Evolutionary conservation across 129 eudicot genomes (phyloP), one percentile per base, ranked within the genome.

Genomic region (Helianthus annuus): DNA sequence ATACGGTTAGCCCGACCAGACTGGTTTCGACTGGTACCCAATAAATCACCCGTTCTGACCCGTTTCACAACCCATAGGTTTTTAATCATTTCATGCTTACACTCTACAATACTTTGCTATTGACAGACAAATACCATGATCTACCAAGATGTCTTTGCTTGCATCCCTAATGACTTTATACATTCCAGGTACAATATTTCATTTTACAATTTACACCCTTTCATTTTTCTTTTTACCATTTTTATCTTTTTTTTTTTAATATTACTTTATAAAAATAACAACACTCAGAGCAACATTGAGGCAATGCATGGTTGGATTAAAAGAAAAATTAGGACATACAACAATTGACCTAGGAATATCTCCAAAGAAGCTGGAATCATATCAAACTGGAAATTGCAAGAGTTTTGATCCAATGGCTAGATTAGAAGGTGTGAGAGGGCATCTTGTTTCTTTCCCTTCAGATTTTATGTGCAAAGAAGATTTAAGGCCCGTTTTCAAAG

Each of bases 381-480:
- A 86, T 87, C 82, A 81, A 63, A 84, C 86, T 70, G 97, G 94
- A 71, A 82, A 54, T 64, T 63, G 78, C 52, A 79, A 73, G 68
- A 84, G 70, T 65, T 84, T 80, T 10, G 94, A 94, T 79, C 99
- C 99, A 16, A 76, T 84, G 86, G 96, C 89, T 58, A 94, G 93
- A 81, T 77, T 94, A 69, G 62, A 88, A 34, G 83, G 93, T 5
- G 88, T 94, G 64, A 90, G 76, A 69, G 99, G 99, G 36, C 97
- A 94, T 84, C 91, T 94, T 29, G 99, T 94, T 72, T 94, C 93
- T 64, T 94, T 87, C 72, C 99, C 99, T 71, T 61, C 81, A 54
- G 99, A 94, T 45, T 94, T 94, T 71, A 94, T 94, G 99, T 90
- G 85, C 84, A 89, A 84, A 83, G 99, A 94, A 83, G 99, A 94